Evolutionary conservation across 148 eudicot genomes (phyloP), one percentile per base, ranked within the genome.

Genomic region (Cornus florida): DNA sequence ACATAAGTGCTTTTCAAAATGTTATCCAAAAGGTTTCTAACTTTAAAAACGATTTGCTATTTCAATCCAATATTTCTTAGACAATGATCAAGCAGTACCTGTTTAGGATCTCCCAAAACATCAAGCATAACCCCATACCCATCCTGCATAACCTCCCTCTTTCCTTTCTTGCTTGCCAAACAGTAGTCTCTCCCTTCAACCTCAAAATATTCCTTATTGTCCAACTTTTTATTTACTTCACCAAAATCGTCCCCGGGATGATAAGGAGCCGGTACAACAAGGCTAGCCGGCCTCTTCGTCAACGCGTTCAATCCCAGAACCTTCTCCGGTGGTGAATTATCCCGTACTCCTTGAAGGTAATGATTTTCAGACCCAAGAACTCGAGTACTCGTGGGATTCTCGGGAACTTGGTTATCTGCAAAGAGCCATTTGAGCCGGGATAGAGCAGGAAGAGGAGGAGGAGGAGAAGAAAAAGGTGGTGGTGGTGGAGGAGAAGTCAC

Each of bases 131-230:
- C 84, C 39, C 80, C 84, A 82, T 80, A 86, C 20, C 88, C 78
- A 86, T 90, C 92, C 83, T 90, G 90, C 85, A 90, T 86, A 39
- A 75, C 73, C 24, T 84, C 84, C n/a, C 87, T 82, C 41, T 69
- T 84, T 56, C 92, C 92, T 84, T 84, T 86, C 84, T 84, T 90
- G 73, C 89, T 84, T 0, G 80, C 85, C 83, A 87, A 60, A 50
- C 72, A 77, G 85, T 76, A 83, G 13, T 83, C 84, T 20, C 59
- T 75, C 28, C 88, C 90, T 50, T 87, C 77, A 71, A 82, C 78
- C 46, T 74, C 79, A 50, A 82, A 41, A 31, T 90, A 41, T 31
- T 90, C 92, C 69, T 84, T 77, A n/a, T 62, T 73, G 57, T 79
- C 82, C 19, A 79, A 70, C 79, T 38, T 83, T 65, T 66, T 78